These are phyloP conservation scores for Acacia confusa DNA, from an alignment of 306 rosid genomes.

Conservation along the genomic window DNA sequence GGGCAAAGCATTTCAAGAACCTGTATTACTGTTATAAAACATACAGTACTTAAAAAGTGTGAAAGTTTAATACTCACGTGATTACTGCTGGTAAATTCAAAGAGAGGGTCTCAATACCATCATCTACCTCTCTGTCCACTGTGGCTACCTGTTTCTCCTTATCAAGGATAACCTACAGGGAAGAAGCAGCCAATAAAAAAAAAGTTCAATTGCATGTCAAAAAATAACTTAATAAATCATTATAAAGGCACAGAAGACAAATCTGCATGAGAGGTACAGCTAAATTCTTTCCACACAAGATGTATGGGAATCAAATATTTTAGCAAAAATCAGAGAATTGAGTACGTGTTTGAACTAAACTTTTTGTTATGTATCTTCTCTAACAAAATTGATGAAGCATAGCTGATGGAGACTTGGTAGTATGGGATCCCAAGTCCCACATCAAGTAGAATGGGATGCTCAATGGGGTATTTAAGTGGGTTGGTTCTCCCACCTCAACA, in stretches of 20 bases:
- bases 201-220: background rate
- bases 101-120: slow-evolving; percentile 78
- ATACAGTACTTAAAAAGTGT: background rate
- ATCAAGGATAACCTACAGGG: slow-evolving; percentile 91
- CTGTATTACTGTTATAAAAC: background rate
- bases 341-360: background rate
- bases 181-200: slow-evolving; percentile 46
- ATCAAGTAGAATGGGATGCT: no score
- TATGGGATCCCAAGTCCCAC: no score
- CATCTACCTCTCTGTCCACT: slow-evolving; percentile 93
- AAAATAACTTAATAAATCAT: background rate
- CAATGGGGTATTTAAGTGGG: no score
- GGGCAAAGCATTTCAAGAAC: background rate
- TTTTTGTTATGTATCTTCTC: slow-evolving; percentile 6
- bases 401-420: no score
- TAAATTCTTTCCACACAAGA: background rate
- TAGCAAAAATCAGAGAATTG: background rate
- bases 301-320: background rate
- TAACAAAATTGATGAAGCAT: background rate
- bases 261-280: background rate
- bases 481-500: no score
- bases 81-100: slow-evolving; percentile 90
- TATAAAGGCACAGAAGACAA: background rate
- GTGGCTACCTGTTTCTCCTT: slow-evolving; percentile 76
- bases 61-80: slow-evolving; percentile 55